Evolutionary conservation across 1,139 yeast genomes (phyloP).

Genomic region (Debaryomyces sp.): DNA sequence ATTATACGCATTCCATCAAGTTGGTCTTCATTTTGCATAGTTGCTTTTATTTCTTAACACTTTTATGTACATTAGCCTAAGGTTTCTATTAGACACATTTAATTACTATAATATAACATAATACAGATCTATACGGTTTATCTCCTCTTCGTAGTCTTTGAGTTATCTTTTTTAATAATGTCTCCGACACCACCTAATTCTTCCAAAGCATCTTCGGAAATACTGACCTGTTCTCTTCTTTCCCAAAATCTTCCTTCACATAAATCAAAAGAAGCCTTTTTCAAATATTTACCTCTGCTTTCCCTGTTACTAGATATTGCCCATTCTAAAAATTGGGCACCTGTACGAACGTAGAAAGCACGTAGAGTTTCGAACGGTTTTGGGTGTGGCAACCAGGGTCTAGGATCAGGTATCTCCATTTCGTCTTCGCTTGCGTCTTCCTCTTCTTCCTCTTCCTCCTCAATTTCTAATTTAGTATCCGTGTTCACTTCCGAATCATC

Average conservation of each 20-base stretch:
- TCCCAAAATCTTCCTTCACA: conserved; percentile 99
- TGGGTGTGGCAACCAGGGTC: conserved; percentile 98
- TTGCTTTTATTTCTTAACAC: conserved; percentile 25
- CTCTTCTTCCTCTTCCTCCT: conserved; percentile 61
- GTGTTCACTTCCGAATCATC: conserved; percentile 71
- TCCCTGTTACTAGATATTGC: conserved; percentile 83
- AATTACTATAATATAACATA: conserved; percentile 1
- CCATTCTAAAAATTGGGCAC: conserved; percentile 89
- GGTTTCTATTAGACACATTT: conserved; percentile 6
- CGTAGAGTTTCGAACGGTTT: conserved; percentile 87
- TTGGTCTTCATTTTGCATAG: conserved; percentile 93
- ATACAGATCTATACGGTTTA: conserved; percentile 7
- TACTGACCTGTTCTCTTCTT: conserved; percentile 88
- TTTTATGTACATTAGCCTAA: conserved; percentile 9
- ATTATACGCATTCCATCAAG: conserved; percentile 93
- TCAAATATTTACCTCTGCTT: conserved; percentile 86
- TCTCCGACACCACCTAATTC: conserved; percentile 92
- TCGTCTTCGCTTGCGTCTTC: conserved; percentile 62
- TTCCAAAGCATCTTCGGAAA: conserved; percentile 86
- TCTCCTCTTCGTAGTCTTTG: conserved; percentile 49
- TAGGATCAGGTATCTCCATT: conserved; percentile 80
- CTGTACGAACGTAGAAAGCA: conserved; percentile 82
- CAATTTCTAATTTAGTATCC: conserved; percentile 59
- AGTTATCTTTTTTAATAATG: conserved; percentile 76
- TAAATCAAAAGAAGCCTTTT: conserved; percentile 85